Evolutionary conservation across 139 green algal species (phyloP).

Genomic region (Eudorina sp.): DNA sequence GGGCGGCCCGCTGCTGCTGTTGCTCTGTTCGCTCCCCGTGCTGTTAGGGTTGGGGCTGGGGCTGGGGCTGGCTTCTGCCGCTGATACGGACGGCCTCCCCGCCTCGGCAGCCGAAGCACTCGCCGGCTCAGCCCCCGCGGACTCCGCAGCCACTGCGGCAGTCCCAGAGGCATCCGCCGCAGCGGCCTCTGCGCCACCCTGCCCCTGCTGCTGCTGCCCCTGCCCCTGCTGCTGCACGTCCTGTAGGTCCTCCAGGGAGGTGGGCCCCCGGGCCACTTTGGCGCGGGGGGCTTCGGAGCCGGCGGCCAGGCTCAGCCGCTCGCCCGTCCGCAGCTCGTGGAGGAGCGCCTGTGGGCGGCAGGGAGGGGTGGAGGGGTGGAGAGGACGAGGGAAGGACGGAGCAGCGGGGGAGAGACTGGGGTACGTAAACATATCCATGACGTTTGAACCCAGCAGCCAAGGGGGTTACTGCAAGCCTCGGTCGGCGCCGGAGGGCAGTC

Average conservation of each 20-base stretch:
- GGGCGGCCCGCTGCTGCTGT: background rate
- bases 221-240: background rate
- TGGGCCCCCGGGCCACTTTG: constrained; percentile 53
- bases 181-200: background rate
- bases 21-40: background rate
- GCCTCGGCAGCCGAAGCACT: background rate
- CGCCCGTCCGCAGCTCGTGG: constrained; percentile 59
- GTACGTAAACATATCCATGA: too few species aligned
- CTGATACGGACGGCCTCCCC: background rate
- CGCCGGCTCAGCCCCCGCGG: background rate
- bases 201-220: constrained; percentile 10
- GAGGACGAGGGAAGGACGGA: background rate
- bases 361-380: background rate
- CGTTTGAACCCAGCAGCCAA: too few species aligned
- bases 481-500: too few species aligned
- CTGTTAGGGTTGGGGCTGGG: too few species aligned
- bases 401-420: too few species aligned
- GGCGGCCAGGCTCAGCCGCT: background rate
- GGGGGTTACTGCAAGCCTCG: too few species aligned
- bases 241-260: constrained; percentile 59
- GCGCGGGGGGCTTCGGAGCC: constrained; percentile 22
- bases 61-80: too few species aligned
- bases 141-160: background rate
- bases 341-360: constrained; percentile 46
- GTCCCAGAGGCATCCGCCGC: background rate